Evolutionary conservation across 2,329 filamentous ascomycete genomes (phyloP), one percentile per base, ranked within the genome.

Genomic region (Stagonosporopsis tanaceti): DNA sequence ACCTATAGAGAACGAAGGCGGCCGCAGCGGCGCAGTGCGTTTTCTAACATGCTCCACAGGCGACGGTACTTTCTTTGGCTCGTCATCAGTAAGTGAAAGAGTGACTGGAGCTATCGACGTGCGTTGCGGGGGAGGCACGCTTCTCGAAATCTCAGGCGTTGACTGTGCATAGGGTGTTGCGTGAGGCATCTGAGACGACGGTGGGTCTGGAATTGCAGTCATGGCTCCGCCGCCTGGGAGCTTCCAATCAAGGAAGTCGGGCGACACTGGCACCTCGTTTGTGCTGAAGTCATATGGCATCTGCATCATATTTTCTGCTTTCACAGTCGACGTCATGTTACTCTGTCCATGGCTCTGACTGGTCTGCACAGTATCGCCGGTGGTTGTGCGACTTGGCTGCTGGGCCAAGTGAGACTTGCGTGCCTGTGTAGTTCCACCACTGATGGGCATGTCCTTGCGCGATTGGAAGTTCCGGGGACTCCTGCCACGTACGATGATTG

Each of bases 391-490:
- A 27, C 70, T 73, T 14, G 74, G 69, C 50, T 77, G 75, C 25
- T 71, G 64, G 9, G 74, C 69, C 24, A 72, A 28, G 48, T 77
- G 72, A 38, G 73, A 61, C 61, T 95, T 93, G 38, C 92, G 87
- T n/a, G 89, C 84, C 27, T 91, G 91, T 25, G 89, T 88, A 22
- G 89, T 89, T 63, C 90, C 92, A 15, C 91, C 91, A 51, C 92
- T 85, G 44, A 98, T 84, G 2, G 94, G 93, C 59, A 97, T 90
- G 75, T 98, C 94, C 76, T 97, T 97, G 50, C 94, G 85, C 9
- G 93, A 90, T 76, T 96, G 93, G 76, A 98, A 98, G 77, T 98
- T 98, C 35, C 94, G 86, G 4, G 94, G 94, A 76, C 93, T 97
- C 68, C 94, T 87, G 34, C 94, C 94, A 60, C 94, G 89, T 28